Evolutionary conservation across 2,329 filamentous ascomycete genomes (phyloP).

Genomic region (Dothiorella sarmentorum): DNA sequence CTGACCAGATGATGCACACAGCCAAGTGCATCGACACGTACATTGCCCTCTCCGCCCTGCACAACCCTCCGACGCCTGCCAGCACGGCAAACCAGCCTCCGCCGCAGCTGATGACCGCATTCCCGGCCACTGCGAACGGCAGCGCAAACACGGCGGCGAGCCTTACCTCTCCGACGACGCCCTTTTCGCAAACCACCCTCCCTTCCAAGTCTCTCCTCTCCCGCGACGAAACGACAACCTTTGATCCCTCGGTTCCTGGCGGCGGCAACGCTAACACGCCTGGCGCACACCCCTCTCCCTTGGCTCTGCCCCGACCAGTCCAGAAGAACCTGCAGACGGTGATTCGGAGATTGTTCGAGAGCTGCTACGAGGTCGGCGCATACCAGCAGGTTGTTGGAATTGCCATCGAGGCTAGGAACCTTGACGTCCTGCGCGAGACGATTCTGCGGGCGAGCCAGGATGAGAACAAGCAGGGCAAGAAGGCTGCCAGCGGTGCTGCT

Average conservation of each 20-base stretch:
- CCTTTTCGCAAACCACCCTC: constrained; percentile 89
- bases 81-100: constrained; percentile 51
- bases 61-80: constrained; percentile 51
- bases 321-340: constrained; percentile 77
- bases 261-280: constrained; percentile 55
- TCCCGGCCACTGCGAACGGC: constrained; percentile 64
- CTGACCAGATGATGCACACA: constrained; percentile 27
- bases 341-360: constrained; percentile 87
- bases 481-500: constrained; percentile 49
- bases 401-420: constrained; percentile 87
- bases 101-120: constrained; percentile 76
- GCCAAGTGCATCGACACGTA: constrained; percentile 97
- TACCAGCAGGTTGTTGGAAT: constrained; percentile 97
- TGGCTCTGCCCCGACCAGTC: constrained; percentile 69
- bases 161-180: constrained; percentile 83
- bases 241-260: constrained; percentile 54
- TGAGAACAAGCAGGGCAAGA: constrained; percentile 65
- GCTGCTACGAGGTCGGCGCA: constrained; percentile 77
- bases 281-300: constrained; percentile 53
- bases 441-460: constrained; percentile 88
- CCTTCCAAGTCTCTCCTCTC: constrained; percentile 95
- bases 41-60: constrained; percentile 71
- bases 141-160: constrained; percentile 61
- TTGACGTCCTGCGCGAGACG: constrained; percentile 79
- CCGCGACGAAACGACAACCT: constrained; percentile 65